A percentile compares a stretch with the other conserved stretches of the same genome.
These are phyloP conservation scores for Bacidia gigantensis DNA, from an alignment of 495 filamentous ascomycete species.

Conservation along the genomic window DNA sequence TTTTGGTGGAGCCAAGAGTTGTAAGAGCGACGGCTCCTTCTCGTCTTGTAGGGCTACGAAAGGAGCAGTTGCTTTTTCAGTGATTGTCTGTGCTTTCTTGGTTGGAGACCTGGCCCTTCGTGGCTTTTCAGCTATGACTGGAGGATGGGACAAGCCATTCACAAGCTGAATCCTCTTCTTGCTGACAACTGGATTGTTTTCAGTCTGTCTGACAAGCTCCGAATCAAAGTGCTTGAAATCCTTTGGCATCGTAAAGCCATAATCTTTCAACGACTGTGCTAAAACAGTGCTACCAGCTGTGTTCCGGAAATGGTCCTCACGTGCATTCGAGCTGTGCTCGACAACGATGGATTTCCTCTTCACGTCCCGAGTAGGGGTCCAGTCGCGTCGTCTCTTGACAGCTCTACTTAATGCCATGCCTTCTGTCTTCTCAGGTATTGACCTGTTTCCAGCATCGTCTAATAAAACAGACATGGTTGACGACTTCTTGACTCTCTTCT, in stretches of 20 bases:
- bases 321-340: background rate
- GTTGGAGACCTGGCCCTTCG: slow-evolving; percentile 43
- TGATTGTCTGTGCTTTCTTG: slow-evolving; percentile 74
- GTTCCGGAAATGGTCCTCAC: background rate
- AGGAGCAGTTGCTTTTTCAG: slow-evolving; percentile 67
- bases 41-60: slow-evolving; percentile 36
- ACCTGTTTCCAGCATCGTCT: slow-evolving; percentile 12
- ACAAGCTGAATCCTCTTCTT: slow-evolving; percentile 16
- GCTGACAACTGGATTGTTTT: background rate
- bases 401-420: slow-evolving; percentile 31
- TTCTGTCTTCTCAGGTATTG: slow-evolving; percentile 2
- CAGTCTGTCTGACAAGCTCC: background rate
- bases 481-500: background rate
- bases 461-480: background rate
- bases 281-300: background rate
- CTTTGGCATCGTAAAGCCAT: background rate
- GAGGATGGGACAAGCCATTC: slow-evolving; percentile 8
- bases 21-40: slow-evolving; percentile 19
- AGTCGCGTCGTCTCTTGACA: slow-evolving; percentile 35
- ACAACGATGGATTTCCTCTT: slow-evolving; percentile 1
- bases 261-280: background rate
- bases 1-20: slow-evolving; percentile 15
- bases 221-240: background rate
- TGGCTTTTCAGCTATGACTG: slow-evolving; percentile 18
- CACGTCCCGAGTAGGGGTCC: slow-evolving; percentile 39